Base-by-base conservation (phyloP, 805 yeast species). In the Torulaspora franciscae region DNA sequence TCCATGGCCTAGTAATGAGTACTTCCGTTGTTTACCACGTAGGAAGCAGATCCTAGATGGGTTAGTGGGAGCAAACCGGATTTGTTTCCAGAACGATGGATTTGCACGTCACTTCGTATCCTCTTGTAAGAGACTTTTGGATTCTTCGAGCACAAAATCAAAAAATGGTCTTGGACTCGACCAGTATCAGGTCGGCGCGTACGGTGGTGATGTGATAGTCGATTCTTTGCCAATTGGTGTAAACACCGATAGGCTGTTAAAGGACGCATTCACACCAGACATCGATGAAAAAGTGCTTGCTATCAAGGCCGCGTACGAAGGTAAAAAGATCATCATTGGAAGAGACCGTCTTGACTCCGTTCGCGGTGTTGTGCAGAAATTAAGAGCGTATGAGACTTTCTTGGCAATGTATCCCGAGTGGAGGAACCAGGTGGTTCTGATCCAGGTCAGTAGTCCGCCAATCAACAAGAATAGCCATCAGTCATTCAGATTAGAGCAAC, bases 1-100 rank as follows among this genome's bases (percentile, higher is more conserved):
- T 2, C 96, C 97, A n/a, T 90, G 91, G 74, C 96, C 97, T 9
- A 81, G 95, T 22, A 82, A 89, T 13, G 99, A 93, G 66, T 89
- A 90, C 64, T 88, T 93, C 69, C 76, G 97, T 50, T 85, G 95
- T 54, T 67, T 95, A 28, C 81, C 96, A 30, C 85, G 85, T 65
- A 76, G 99, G 53, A 74, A 80, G 45, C 83, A 85, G 58, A 70
- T 93, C 40, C 72, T 93, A 47, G 95, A 87, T 58, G 98, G 99
- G 13, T 77, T 93, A 77, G 75, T 93, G 39, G 98, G 98, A 19
- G 80, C 96, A 6, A 86, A 88, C 61, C 78, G 81, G 57, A 76
- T 93, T 37, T 89, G 85, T 7, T 88, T 93, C 68, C 99, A 93
- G 64, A 80, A 87, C 54, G 80, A 77, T 43, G 80, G 91, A 6